These are phyloP conservation scores for Pascua sp. DNA, from an alignment of 1,284 basidiomycete species.

Conservation along the genomic window DNA sequence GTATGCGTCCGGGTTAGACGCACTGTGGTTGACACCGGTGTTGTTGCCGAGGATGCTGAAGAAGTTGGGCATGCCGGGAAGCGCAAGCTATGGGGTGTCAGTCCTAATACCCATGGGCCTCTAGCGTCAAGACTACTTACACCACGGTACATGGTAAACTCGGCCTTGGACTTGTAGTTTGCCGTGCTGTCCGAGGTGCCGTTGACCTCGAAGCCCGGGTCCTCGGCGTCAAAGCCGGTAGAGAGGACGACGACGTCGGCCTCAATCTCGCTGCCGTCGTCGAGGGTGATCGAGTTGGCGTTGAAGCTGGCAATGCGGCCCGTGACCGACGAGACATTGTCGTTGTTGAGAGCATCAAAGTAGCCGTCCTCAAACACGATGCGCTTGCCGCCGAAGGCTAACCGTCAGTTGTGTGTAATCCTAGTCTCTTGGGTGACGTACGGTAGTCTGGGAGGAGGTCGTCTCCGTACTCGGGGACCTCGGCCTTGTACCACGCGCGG, in stretches of 20 bases:
- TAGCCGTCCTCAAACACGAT: slow-evolving; percentile 22
- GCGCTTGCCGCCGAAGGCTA: slow-evolving; percentile 15
- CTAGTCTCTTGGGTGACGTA: slow-evolving; percentile 2
- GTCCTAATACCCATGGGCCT: neutral
- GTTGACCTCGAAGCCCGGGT: slow-evolving; percentile 16
- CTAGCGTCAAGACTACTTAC: neutral
- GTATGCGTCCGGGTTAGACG: no score
- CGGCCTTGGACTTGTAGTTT: slow-evolving; percentile 15
- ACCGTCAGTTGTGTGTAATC: neutral
- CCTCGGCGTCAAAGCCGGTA: slow-evolving; percentile 18
- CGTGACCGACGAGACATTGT: slow-evolving; percentile 12
- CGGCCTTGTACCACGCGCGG: slow-evolving; percentile 10
- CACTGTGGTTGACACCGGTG: slow-evolving; percentile 21
- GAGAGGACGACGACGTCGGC: slow-evolving; percentile 20
- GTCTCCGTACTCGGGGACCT: slow-evolving; percentile 15
- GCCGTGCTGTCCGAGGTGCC: slow-evolving; percentile 14
- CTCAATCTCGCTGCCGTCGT: slow-evolving; percentile 14
- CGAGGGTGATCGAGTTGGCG: slow-evolving; percentile 7
- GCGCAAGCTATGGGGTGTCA: slow-evolving; percentile 8
- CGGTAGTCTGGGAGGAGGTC: slow-evolving; percentile 11
- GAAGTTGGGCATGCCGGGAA: slow-evolving; percentile 28
- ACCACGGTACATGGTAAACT: slow-evolving; percentile 16
- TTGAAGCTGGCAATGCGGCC: slow-evolving; percentile 15
- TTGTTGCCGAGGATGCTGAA: slow-evolving; percentile 34
- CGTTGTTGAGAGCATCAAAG: slow-evolving; percentile 18